Percentiles rank a stretch among this genome's conserved stretches.
These are phyloP conservation scores for Emericellopsis cladophorae DNA, from an alignment of 2,329 filamentous ascomycete genomes.

Conservation along the genomic window DNA sequence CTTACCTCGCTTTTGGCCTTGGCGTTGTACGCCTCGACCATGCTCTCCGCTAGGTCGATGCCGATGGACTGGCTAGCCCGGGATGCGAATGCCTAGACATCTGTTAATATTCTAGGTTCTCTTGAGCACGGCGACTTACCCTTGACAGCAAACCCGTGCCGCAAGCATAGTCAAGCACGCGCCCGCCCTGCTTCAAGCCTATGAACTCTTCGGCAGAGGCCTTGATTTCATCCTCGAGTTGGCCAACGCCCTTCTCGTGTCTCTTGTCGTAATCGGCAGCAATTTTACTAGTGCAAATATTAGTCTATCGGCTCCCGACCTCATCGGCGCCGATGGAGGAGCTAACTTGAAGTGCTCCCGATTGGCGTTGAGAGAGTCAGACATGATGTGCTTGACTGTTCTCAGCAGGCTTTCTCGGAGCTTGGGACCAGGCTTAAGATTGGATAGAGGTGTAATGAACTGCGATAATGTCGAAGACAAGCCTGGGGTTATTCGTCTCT, in stretches of 20 bases:
- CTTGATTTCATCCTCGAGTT: slow-evolving; percentile 11
- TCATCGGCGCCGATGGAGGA: neutral
- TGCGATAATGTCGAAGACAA: too few relatives aligned
- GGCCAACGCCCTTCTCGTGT: slow-evolving; percentile 37
- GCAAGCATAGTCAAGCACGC: slow-evolving; percentile 17
- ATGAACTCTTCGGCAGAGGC: slow-evolving; percentile 39
- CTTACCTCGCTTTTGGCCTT: slow-evolving; percentile 7
- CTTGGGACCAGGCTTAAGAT: too few relatives aligned
- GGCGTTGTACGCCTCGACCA: slow-evolving; percentile 18
- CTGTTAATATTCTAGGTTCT: neutral
- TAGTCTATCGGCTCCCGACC: neutral
- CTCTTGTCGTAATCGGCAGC: slow-evolving; percentile 30
- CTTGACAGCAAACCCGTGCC: slow-evolving; percentile 15
- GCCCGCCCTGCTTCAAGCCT: slow-evolving; percentile 27
- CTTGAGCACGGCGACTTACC: slow-evolving; percentile 6
- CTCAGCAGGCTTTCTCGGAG: neutral
- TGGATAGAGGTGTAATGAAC: neutral
- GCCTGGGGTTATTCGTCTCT: too few relatives aligned
- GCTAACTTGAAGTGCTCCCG: slow-evolving; percentile 29
- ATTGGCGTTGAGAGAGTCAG: slow-evolving; percentile 19
- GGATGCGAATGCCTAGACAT: neutral
- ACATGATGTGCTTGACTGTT: slow-evolving; percentile 11
- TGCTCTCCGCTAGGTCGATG: slow-evolving; percentile 19
- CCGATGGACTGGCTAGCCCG: slow-evolving; percentile 7
- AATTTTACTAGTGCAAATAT: slow-evolving; percentile 11